Evolutionary conservation across 2,329 filamentous ascomycete genomes (phyloP).

Genomic region (Nemania serpens): DNA sequence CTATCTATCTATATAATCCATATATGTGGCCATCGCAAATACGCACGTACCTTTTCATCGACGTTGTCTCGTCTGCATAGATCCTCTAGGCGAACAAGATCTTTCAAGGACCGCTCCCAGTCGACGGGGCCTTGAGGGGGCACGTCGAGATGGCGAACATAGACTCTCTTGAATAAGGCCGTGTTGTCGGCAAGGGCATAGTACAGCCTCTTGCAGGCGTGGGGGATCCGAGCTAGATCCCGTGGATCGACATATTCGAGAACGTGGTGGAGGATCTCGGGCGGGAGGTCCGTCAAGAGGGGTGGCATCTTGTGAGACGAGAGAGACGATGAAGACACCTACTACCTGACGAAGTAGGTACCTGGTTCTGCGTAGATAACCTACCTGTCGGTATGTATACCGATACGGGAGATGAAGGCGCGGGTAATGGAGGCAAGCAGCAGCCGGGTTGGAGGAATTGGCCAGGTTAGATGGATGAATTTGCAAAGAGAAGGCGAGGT

Average conservation of each 20-base stretch:
- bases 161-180: slow-evolving; percentile 65
- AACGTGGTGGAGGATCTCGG: slow-evolving; percentile 67
- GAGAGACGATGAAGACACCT: background rate
- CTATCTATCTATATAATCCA: no score
- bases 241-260: slow-evolving; percentile 59
- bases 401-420: no score
- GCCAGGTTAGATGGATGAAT: no score
- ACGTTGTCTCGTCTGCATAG: slow-evolving; percentile 45
- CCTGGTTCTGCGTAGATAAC: no score
- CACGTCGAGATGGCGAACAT: slow-evolving; percentile 60
- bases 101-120: slow-evolving; percentile 51
- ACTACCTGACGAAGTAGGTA: no score
- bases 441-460: no score
- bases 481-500: no score
- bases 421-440: no score
- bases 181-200: slow-evolving; percentile 61
- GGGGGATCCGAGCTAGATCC: slow-evolving; percentile 59
- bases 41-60: slow-evolving; percentile 46
- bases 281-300: slow-evolving; percentile 54
- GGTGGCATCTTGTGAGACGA: slow-evolving; percentile 30
- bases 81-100: slow-evolving; percentile 49
- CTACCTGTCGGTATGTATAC: no score
- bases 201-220: slow-evolving; percentile 58
- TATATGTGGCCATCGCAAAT: no score
- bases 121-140: slow-evolving; percentile 39